Evolutionary conservation across 139 green algal genomes (phyloP), one percentile per base, ranked within the genome.

Genomic region (Chlorella sp.): DNA sequence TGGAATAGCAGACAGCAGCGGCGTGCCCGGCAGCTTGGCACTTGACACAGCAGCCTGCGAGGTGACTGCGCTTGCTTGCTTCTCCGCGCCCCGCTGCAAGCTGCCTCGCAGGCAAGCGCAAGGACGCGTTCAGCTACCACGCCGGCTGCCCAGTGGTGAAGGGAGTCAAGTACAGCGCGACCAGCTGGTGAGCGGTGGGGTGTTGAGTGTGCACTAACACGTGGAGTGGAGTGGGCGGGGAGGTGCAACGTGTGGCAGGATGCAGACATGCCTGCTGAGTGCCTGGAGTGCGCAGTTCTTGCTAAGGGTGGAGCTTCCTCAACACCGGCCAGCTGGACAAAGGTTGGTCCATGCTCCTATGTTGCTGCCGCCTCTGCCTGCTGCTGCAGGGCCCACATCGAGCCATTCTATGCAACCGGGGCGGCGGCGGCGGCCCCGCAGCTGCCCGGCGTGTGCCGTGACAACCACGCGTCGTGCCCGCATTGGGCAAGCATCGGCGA

Each of bases 141-240:
- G 76, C 65, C 36, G 88, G 85, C 44, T 91, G 88, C 65, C 88
- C 88, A 1, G 85, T 90, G 41, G 80, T 82, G 28, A 40, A 24
- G 5, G 87, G 87, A 8, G 38, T 69, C 26, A 90, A 90, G 74
- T 90, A 77, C 73, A 64, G 28, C 43, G 78, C 62, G 17, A 75
- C 62, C 17, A 20, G 19, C 44, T 84, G 78, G 78, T 69, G 56
- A n/a, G 76, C 48, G 22, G 8, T 26, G 20, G 24, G 38, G 26
- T 1, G n/a, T 38, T 38, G 17, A 30, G 34, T 48, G 68, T 13
- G 65, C 65, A 41, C n/a, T n/a, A n/a, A n/a, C n/a, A n/a, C n/a
- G n/a, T n/a, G n/a, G n/a, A n/a, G n/a, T n/a, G n/a, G n/a, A n/a
- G n/a, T n/a, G n/a, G n/a, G n/a, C n/a, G n/a, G n/a, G n/a, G n/a